phyloP scores from a whole-genome alignment of 1,284 basidiomycete species.

The Phaffia rhodozyma region DNA sequence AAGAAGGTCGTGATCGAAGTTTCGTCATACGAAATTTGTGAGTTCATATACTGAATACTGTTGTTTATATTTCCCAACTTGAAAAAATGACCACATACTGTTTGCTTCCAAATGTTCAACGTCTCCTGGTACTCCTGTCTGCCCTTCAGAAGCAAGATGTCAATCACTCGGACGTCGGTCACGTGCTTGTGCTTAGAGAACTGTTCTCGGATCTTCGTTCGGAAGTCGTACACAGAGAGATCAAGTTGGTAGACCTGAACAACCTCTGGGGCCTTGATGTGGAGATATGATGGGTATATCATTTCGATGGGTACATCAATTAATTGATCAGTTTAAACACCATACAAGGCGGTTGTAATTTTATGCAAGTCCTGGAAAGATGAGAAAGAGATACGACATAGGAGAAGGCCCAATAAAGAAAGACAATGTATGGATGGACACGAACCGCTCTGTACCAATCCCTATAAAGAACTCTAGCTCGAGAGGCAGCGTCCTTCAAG shows the following conservation, averaged over 20 bases:
- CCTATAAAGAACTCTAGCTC: slow-evolving; percentile 71
- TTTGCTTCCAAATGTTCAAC: slow-evolving; percentile 86
- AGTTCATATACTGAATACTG: too few species aligned
- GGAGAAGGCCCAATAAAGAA: neutral
- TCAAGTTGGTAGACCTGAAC: slow-evolving; percentile 72
- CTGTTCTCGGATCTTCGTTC: slow-evolving; percentile 69
- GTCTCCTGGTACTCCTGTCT: slow-evolving; percentile 88
- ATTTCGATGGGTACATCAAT: neutral
- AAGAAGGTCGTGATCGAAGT: neutral
- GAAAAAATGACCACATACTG: slow-evolving; percentile 27
- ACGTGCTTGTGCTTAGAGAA: slow-evolving; percentile 81
- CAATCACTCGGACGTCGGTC: slow-evolving; percentile 69
- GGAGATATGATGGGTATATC: neutral
- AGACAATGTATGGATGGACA: slow-evolving; percentile 12
- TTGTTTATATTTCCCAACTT: neutral
- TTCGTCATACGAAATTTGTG: too few species aligned
- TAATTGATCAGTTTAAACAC: slow-evolving; percentile 5
- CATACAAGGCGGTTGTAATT: neutral
- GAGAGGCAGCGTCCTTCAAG: slow-evolving; percentile 54
- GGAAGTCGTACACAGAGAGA: slow-evolving; percentile 65
- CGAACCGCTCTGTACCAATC: slow-evolving; percentile 83
- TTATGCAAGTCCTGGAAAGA: neutral
- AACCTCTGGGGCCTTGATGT: slow-evolving; percentile 72
- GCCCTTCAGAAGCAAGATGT: slow-evolving; percentile 77
- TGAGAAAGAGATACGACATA: neutral